Conservation (phyloP, 805 yeast species). For the Vanderwaltozyma tropicalis region DNA sequence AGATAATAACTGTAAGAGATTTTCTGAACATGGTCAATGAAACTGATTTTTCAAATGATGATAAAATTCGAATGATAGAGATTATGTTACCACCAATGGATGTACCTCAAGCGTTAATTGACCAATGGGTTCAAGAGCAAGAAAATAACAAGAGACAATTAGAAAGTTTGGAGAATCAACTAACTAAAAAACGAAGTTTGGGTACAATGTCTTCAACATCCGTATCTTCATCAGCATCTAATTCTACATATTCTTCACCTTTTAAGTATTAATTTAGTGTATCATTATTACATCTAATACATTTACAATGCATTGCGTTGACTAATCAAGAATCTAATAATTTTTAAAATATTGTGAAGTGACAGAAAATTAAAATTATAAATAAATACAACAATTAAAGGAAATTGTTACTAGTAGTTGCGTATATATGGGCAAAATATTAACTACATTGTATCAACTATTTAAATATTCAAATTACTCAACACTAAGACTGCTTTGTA, state of each 20-base stretch:
- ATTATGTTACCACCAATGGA: slow-evolving; percentile 49
- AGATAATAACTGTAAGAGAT: slow-evolving; percentile 40
- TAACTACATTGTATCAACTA: no score
- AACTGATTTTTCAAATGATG: slow-evolving; percentile 31
- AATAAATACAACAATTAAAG: no score
- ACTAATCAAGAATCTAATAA: no score
- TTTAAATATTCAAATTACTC: no score
- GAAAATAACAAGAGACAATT: slow-evolving; percentile 9
- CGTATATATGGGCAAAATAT: no score
- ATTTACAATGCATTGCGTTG: no score
- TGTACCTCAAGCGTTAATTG: slow-evolving; percentile 36
- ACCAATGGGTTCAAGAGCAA: slow-evolving; percentile 19
- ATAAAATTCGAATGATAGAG: slow-evolving; percentile 44
- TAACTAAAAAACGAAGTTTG: neutral
- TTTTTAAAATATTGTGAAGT: no score
- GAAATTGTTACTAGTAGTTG: no score
- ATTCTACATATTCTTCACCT: neutral
- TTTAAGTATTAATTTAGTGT: neutral
- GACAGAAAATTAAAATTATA: no score
- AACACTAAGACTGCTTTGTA: no score
- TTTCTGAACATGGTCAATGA: slow-evolving; percentile 34
- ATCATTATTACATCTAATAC: no score
- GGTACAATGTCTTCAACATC: neutral
- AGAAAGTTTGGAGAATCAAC: neutral
- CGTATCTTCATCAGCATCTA: neutral